Percentiles rank a stretch among this genome's conserved stretches.
These are phyloP conservation scores for Flaveria linearis DNA, from an alignment of 129 eudicot species.

Conservation along the genomic window DNA sequence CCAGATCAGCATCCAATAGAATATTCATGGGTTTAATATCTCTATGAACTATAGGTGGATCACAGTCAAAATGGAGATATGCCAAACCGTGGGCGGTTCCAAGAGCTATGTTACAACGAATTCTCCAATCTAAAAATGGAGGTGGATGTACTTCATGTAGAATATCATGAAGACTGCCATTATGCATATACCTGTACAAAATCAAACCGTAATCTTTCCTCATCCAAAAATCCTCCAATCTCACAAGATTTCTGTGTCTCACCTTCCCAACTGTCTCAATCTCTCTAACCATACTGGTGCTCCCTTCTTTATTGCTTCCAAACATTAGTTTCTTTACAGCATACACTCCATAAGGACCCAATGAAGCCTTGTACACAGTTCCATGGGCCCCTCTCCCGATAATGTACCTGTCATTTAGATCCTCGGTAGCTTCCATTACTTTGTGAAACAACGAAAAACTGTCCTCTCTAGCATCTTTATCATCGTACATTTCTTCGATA, in stretches of 20 bases:
- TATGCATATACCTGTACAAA: constrained; percentile 64
- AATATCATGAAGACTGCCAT: too few relatives aligned
- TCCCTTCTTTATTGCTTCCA: constrained; percentile 50
- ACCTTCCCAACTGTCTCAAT: constrained; percentile 84
- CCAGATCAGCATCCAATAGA: constrained; percentile 73
- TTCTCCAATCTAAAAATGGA: too few relatives aligned
- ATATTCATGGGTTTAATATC: constrained; percentile 90
- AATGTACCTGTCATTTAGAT: constrained; percentile 59
- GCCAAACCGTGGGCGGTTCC: too few relatives aligned
- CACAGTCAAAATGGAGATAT: constrained; percentile 83
- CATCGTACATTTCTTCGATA: constrained; percentile 34
- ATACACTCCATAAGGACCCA: constrained; percentile 55
- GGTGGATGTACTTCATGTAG: too few relatives aligned
- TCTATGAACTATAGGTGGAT: constrained; percentile 75
- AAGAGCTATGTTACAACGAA: too few relatives aligned
- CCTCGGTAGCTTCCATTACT: constrained; percentile 71
- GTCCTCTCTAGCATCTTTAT: constrained; percentile 48
- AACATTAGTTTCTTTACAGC: constrained; percentile 76
- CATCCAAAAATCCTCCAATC: constrained; percentile 70
- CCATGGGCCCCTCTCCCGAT: constrained; percentile 93
- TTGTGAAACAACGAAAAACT: constrained; percentile 38
- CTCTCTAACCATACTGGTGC: constrained; percentile 75
- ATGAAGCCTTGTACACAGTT: constrained; percentile 68
- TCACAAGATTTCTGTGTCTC: constrained; percentile 76
- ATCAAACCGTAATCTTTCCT: constrained; percentile 65